Evolutionary conservation across 306 rosid genomes (phyloP).

Genomic region (Betula pendula): DNA sequence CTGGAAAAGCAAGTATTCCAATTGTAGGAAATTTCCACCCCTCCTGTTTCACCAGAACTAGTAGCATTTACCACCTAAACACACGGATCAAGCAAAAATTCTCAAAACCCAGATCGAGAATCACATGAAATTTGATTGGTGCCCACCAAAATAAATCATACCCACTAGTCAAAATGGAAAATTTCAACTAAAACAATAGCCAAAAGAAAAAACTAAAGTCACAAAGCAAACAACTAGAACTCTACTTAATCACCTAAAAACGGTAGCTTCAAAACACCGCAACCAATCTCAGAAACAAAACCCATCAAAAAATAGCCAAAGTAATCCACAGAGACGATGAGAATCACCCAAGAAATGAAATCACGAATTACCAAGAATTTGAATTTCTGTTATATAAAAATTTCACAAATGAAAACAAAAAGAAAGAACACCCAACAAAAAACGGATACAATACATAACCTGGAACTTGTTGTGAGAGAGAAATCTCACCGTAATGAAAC

Average conservation of each 20-base stretch:
- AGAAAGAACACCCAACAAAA: neutral
- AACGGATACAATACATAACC: conserved; percentile 30
- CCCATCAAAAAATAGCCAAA: neutral
- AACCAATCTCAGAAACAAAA: neutral
- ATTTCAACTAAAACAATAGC: conserved; percentile 7
- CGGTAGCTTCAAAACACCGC: conserved; percentile 27
- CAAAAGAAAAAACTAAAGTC: neutral
- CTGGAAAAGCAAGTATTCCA: neutral
- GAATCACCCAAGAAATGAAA: conserved; percentile 2
- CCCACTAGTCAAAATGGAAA: conserved; percentile 20
- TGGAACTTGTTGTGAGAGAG: neutral
- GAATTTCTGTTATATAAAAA: neutral
- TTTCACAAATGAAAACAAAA: neutral
- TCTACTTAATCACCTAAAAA: conserved; percentile 22
- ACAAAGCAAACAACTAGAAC: conserved; percentile 26
- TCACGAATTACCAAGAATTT: neutral
- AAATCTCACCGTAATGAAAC: conserved; percentile 15
- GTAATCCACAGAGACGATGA: neutral
- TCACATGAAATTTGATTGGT: conserved; percentile 1
- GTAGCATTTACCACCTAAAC: conserved; percentile 1
- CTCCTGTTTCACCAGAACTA: neutral
- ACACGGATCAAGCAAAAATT: neutral
- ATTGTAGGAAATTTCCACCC: neutral
- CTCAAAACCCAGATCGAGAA: conserved; percentile 21
- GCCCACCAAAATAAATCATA: conserved; percentile 9